These are phyloP conservation scores for Phytophthora rubi DNA, from an alignment of 352 stramenopile species.

Conservation along the genomic window DNA sequence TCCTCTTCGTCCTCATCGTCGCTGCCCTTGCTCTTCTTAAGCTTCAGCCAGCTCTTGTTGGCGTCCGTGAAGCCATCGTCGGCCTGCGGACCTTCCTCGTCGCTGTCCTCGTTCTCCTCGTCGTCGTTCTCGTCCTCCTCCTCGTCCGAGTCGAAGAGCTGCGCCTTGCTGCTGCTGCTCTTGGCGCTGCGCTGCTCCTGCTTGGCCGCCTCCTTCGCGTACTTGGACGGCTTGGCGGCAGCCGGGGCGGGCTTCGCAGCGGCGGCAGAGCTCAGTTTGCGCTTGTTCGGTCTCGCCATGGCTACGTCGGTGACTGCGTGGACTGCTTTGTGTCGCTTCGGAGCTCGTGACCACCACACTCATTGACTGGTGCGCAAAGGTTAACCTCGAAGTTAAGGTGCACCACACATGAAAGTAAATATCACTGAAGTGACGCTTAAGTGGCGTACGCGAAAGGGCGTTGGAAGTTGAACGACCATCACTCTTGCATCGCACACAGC, in stretches of 20 bases:
- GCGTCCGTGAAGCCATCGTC: slow-evolving; percentile 82
- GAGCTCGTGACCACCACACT: slow-evolving; percentile 33
- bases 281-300: slow-evolving; percentile 66
- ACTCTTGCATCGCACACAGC: slow-evolving; percentile 25
- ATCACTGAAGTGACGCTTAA: slow-evolving; percentile 18
- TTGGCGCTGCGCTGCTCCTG: slow-evolving; percentile 52
- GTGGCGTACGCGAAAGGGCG: slow-evolving; percentile 13
- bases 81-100: slow-evolving; percentile 58
- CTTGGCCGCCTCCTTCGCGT: slow-evolving; percentile 80
- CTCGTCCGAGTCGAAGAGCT: slow-evolving; percentile 78
- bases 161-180: slow-evolving; percentile 55
- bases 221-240: slow-evolving; percentile 63
- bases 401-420: slow-evolving; percentile 25
- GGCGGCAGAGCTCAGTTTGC: slow-evolving; percentile 49
- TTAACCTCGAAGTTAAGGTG: slow-evolving; percentile 19
- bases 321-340: slow-evolving; percentile 46
- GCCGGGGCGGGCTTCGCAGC: slow-evolving; percentile 26
- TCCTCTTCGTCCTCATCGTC: slow-evolving; percentile 42
- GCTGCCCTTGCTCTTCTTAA: slow-evolving; percentile 65
- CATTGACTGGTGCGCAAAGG: slow-evolving; percentile 55
- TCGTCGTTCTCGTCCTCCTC: slow-evolving; percentile 46
- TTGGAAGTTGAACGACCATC: slow-evolving; percentile 39
- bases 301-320: slow-evolving; percentile 6
- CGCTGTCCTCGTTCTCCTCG: slow-evolving; percentile 51
- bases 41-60: slow-evolving; percentile 88